phyloP scores from a whole-genome alignment of 805 yeast genomes.

The Candida sphagnicola region DNA sequence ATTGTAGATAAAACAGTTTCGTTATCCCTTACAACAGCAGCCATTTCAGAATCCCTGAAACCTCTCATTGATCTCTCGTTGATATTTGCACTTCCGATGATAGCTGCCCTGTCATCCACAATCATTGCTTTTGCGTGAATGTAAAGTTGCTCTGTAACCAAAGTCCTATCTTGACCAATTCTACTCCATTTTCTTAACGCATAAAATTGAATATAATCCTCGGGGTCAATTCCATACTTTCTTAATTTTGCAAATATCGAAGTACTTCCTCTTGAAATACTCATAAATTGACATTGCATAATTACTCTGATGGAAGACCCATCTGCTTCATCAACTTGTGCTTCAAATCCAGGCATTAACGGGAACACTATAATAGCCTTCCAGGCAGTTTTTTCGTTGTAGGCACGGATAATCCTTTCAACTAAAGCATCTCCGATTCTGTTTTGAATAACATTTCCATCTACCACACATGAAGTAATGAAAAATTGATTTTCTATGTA shows the following conservation, averaged over 20 bases:
- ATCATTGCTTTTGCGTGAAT: conserved; percentile 90
- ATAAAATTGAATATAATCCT: conserved; percentile 85
- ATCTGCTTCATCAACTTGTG: conserved; percentile 88
- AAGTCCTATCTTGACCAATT: conserved; percentile 66
- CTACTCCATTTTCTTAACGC: conserved; percentile 95
- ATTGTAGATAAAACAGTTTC: conserved; percentile 65
- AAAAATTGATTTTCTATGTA: conserved; percentile 96
- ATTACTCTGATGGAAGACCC: conserved; percentile 94
- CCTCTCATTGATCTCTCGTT: conserved; percentile 97
- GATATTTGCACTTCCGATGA: conserved; percentile 95
- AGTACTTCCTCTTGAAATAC: conserved; percentile 84
- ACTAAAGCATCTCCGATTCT: conserved; percentile 95
- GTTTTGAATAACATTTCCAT: conserved; percentile 80
- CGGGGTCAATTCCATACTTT: conserved; percentile 79
- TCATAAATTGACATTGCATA: conserved; percentile 93
- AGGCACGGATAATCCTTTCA: conserved; percentile 91
- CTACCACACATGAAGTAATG: conserved; percentile 81
- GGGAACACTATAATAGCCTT: conserved; percentile 90
- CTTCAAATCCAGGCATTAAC: conserved; percentile 94
- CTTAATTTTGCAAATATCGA: conserved; percentile 82
- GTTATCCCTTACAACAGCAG: conserved; percentile 82
- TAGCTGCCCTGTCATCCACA: conserved; percentile 89
- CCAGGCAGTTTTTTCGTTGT: conserved; percentile 74
- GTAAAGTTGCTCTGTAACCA: conserved; percentile 88
- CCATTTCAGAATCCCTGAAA: conserved; percentile 88